Percentiles rank a stretch among this genome's conserved stretches.
Conservation (phyloP, 495 filamentous ascomycete species). For the Podospora didyma region DNA sequence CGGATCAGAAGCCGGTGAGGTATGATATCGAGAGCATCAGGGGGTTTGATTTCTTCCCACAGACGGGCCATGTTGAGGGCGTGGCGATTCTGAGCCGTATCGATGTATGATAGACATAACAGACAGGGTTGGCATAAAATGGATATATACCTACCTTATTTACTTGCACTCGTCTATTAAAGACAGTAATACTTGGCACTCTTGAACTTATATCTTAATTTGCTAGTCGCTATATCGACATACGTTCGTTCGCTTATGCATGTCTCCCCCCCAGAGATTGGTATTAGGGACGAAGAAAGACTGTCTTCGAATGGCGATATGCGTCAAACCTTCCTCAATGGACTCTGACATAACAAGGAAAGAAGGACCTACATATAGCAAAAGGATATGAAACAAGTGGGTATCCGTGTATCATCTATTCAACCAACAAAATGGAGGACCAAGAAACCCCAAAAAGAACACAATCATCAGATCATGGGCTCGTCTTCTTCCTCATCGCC, state of each 20-base stretch:
- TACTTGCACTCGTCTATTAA: too few species aligned
- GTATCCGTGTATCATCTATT: neutral
- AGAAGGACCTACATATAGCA: neutral
- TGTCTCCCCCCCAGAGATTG: too few species aligned
- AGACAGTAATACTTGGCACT: too few species aligned
- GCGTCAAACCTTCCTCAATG: too few species aligned
- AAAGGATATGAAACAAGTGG: neutral
- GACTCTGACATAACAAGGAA: neutral
- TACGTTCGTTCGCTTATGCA: too few species aligned
- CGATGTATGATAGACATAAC: slow-evolving; percentile 16
- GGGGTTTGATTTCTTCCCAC: slow-evolving; percentile 97
- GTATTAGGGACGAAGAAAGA: too few species aligned
- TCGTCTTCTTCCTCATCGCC: neutral
- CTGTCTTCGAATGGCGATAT: too few species aligned
- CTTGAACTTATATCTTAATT: too few species aligned
- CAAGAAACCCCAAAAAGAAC: neutral
- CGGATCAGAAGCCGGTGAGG: slow-evolving; percentile 34
- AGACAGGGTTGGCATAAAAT: neutral
- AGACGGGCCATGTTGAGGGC: slow-evolving; percentile 94
- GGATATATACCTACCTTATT: too few species aligned
- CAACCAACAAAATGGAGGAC: neutral
- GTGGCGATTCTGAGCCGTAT: slow-evolving; percentile 72
- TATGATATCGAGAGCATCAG: slow-evolving; percentile 90
- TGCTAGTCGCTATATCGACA: too few species aligned
- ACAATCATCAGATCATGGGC: neutral